phyloP scores from a whole-genome alignment of 1,139 yeast species.

The Candida mesenterica region DNA sequence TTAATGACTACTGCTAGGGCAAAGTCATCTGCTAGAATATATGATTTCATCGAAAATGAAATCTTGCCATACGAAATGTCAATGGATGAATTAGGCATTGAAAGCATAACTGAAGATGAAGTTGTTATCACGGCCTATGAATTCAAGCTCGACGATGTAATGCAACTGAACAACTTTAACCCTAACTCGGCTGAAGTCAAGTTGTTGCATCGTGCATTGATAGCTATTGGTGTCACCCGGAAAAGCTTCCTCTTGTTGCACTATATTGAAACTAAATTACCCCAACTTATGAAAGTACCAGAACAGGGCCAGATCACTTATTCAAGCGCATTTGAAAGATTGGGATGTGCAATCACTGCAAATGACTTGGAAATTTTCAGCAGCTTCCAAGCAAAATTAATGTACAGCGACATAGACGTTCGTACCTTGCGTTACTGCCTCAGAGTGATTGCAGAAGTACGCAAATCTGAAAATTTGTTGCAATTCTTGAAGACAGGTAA shows the following conservation, averaged over 20 bases:
- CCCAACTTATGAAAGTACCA: slow-evolving; percentile 26
- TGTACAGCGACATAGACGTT: slow-evolving; percentile 30
- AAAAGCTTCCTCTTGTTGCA: slow-evolving; percentile 44
- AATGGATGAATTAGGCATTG: slow-evolving; percentile 58
- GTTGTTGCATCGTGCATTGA: slow-evolving; percentile 32
- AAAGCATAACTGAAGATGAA: slow-evolving; percentile 71
- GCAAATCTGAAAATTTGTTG: slow-evolving; percentile 51
- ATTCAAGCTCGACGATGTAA: slow-evolving; percentile 59
- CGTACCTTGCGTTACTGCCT: slow-evolving; percentile 51
- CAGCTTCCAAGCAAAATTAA: slow-evolving; percentile 47
- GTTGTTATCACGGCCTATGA: slow-evolving; percentile 70
- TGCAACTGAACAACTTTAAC: slow-evolving; percentile 57
- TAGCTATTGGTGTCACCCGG: slow-evolving; percentile 42
- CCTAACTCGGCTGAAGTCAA: slow-evolving; percentile 40
- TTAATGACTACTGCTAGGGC: slow-evolving; percentile 45
- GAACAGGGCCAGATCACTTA: slow-evolving; percentile 14
- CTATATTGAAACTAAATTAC: slow-evolving; percentile 45
- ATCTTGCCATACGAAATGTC: slow-evolving; percentile 58
- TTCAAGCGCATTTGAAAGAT: slow-evolving; percentile 37
- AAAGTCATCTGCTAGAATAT: slow-evolving; percentile 44
- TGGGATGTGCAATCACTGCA: slow-evolving; percentile 46
- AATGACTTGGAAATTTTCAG: slow-evolving; percentile 57
- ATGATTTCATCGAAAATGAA: slow-evolving; percentile 50
- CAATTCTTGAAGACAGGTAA: slow-evolving; percentile 58
- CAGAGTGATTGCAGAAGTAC: slow-evolving; percentile 44